A percentile compares a stretch with the other conserved stretches of the same genome.
These are phyloP conservation scores for Nakazawaea molendinolei DNA, from an alignment of 805 yeast genomes.

Conservation along the genomic window DNA sequence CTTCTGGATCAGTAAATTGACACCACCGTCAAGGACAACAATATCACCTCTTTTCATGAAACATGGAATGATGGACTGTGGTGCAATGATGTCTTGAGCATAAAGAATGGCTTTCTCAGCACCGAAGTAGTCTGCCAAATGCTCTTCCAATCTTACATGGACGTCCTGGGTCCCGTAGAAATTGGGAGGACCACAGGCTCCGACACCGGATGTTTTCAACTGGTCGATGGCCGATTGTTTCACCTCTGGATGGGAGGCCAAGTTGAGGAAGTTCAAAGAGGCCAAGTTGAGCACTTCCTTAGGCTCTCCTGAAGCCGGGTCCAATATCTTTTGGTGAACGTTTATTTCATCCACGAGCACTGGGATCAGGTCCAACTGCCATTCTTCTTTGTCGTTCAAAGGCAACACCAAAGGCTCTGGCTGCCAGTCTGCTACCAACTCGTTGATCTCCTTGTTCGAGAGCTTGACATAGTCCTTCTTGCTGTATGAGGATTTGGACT, in stretches of 20 bases:
- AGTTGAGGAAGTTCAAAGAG: conserved; percentile 63
- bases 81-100: conserved; percentile 88
- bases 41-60: conserved; percentile 94
- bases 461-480: conserved; percentile 64
- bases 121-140: conserved; percentile 67
- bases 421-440: conserved; percentile 82
- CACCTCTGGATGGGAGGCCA: conserved; percentile 43
- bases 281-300: conserved; percentile 56
- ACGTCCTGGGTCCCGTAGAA: conserved; percentile 94
- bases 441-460: conserved; percentile 63
- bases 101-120: conserved; percentile 77
- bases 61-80: conserved; percentile 85
- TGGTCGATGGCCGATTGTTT: conserved; percentile 47
- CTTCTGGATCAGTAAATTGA: conserved; percentile 73
- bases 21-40: conserved; percentile 78
- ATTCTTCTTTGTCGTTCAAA: conserved; percentile 41
- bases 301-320: conserved; percentile 18
- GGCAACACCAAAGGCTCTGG: conserved; percentile 77
- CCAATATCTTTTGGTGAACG: conserved; percentile 25
- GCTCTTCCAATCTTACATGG: conserved; percentile 73
- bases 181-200: conserved; percentile 98
- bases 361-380: conserved; percentile 64
- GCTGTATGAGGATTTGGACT: conserved; percentile 68
- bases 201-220: conserved; percentile 78
- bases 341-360: conserved; percentile 49